These are phyloP conservation scores for Microbotryomycetes sp. DNA, from an alignment of 1,284 basidiomycete genomes.

Conservation along the genomic window DNA sequence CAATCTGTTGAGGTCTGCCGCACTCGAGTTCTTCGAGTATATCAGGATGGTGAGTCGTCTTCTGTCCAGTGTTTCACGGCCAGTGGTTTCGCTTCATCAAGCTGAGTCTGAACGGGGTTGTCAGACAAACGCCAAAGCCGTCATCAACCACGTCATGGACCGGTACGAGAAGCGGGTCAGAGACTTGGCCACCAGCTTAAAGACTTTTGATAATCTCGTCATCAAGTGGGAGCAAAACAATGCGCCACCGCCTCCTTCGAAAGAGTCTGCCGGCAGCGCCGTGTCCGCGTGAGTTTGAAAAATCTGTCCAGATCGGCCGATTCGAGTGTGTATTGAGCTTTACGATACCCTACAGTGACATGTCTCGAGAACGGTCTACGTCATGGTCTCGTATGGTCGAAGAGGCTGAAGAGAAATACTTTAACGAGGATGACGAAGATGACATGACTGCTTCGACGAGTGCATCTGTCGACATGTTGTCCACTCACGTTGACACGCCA, in stretches of 20 bases:
- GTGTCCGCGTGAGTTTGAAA: slow-evolving; percentile 5
- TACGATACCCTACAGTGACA: slow-evolving; percentile 38
- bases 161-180: slow-evolving; percentile 61
- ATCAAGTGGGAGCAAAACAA: slow-evolving; percentile 84
- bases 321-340: slow-evolving; percentile 11
- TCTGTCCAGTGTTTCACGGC: not conserved
- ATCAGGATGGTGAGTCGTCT: slow-evolving; percentile 64
- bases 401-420: slow-evolving; percentile 76
- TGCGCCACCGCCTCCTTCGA: slow-evolving; percentile 57
- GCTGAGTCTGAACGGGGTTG: slow-evolving; percentile 9
- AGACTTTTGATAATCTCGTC: slow-evolving; percentile 65
- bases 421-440: slow-evolving; percentile 71
- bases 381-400: slow-evolving; percentile 53
- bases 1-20: slow-evolving; percentile 87
- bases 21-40: slow-evolving; percentile 88
- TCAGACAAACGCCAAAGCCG: slow-evolving; percentile 46
- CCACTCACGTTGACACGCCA: not conserved
- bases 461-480: slow-evolving; percentile 6
- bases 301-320: slow-evolving; percentile 6
- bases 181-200: slow-evolving; percentile 55
- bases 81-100: not conserved
- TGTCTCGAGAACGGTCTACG: slow-evolving; percentile 36
- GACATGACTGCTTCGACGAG: slow-evolving; percentile 46
- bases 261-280: not conserved
- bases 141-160: slow-evolving; percentile 78